Evolutionary conservation across 192 early-diverging fungal genomes (phyloP).

Genomic region (Cetraspora pellucida): DNA sequence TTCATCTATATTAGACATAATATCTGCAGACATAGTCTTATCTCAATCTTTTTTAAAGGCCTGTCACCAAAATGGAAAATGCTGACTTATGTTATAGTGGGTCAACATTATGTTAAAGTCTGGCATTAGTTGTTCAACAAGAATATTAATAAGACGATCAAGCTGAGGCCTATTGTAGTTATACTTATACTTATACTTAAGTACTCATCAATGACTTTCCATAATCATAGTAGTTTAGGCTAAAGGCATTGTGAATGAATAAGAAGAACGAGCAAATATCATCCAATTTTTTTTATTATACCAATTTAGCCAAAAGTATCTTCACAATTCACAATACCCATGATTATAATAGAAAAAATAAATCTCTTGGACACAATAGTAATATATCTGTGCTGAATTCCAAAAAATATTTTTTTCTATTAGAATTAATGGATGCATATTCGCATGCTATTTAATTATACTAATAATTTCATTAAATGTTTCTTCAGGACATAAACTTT

Average conservation of each 20-base stretch:
- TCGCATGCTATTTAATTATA: constrained; percentile 25
- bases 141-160: neutral
- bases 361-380: neutral
- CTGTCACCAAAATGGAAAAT: neutral
- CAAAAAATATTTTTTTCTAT: constrained; percentile 6
- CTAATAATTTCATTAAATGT: constrained; percentile 8
- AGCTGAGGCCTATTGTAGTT: neutral
- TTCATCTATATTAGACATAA: neutral
- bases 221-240: neutral
- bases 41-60: neutral
- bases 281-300: constrained; percentile 10
- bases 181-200: constrained; percentile 21
- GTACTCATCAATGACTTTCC: neutral
- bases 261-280: neutral
- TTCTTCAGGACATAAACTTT: neutral
- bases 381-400: neutral
- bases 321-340: neutral
- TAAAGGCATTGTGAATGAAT: neutral
- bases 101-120: neutral
- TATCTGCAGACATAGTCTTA: neutral
- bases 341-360: neutral
- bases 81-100: neutral
- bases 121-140: neutral
- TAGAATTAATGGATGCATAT: neutral
- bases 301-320: constrained; percentile 14